Conservation (phyloP, 805 yeast species). For the Kodamaea kaohsiungensis region DNA sequence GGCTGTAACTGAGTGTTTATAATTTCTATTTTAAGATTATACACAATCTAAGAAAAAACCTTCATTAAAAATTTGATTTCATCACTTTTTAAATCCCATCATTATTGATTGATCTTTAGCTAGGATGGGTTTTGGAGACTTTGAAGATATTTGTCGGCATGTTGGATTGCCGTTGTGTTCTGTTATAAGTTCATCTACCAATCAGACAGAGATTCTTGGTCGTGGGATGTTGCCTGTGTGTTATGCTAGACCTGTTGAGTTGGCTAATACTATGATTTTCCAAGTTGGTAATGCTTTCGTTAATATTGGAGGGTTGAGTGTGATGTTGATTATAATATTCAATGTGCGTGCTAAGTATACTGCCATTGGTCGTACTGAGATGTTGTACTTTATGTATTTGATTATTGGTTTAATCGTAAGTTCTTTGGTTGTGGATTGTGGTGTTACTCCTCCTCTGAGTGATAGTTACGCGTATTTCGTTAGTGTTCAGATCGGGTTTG, state of each 20-base stretch:
- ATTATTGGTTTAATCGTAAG: conserved; percentile 58
- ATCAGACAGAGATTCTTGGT: conserved; percentile 24
- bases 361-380: conserved; percentile 90
- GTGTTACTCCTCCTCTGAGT: conserved; percentile 88
- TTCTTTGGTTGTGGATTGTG: conserved; percentile 83
- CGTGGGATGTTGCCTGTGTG: conserved; percentile 75
- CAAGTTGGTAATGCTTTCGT: conserved; percentile 86
- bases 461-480: conserved; percentile 78
- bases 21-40: neutral
- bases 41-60: neutral
- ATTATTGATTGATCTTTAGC: neutral
- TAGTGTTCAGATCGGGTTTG: conserved; percentile 73
- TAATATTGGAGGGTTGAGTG: conserved; percentile 70
- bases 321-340: conserved; percentile 69
- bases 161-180: conserved; percentile 82
- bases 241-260: conserved; percentile 80
- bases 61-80: neutral
- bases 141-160: conserved; percentile 58
- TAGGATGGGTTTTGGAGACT: conserved; percentile 66
- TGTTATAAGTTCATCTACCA: conserved; percentile 55
- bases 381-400: conserved; percentile 69
- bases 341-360: conserved; percentile 84
- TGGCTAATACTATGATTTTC: conserved; percentile 90
- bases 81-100: neutral
- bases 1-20: neutral